These are phyloP conservation scores for Cyberlindnera veronae DNA, from an alignment of 805 yeast genomes.

Conservation along the genomic window DNA sequence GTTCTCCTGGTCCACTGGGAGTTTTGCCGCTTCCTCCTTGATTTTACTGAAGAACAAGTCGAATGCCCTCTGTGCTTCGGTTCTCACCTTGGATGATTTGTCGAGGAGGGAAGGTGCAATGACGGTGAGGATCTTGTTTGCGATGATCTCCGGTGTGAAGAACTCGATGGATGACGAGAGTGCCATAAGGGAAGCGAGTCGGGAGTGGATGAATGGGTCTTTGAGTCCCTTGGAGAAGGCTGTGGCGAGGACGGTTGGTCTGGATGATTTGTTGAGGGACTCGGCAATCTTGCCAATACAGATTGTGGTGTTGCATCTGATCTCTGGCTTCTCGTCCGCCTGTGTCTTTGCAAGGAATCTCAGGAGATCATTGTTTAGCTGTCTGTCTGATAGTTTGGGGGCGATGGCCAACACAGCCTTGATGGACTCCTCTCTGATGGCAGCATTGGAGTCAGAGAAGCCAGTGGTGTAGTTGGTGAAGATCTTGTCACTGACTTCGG, in stretches of 20 bases:
- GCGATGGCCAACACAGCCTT: constrained; percentile 58
- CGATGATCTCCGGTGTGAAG: constrained; percentile 71
- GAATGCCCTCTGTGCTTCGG: constrained; percentile 67
- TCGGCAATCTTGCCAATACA: constrained; percentile 64
- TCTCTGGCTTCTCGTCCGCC: constrained; percentile 69
- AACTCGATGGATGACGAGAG: constrained; percentile 59
- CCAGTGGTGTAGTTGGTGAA: constrained; percentile 74
- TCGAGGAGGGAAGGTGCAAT: constrained; percentile 84
- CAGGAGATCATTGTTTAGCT: constrained; percentile 80
- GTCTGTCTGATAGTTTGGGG: constrained; percentile 68
- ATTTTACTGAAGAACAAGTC: constrained; percentile 57
- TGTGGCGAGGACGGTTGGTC: constrained; percentile 76
- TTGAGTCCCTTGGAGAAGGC: constrained; percentile 81
- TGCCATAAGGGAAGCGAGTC: constrained; percentile 74
- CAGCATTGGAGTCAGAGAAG: constrained; percentile 76
- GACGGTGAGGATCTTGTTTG: constrained; percentile 77
- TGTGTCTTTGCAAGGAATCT: constrained; percentile 80
- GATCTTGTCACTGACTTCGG: constrained; percentile 65
- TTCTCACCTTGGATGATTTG: constrained; percentile 62
- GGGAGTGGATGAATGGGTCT: constrained; percentile 73
- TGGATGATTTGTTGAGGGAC: constrained; percentile 48
- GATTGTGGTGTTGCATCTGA: constrained; percentile 73
- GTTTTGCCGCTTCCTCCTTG: constrained; percentile 40
- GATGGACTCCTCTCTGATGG: constrained; percentile 78
- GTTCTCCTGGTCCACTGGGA: constrained; percentile 28